Conservation (phyloP, 164 flowering plant genomes). For the Piper betle region DNA sequence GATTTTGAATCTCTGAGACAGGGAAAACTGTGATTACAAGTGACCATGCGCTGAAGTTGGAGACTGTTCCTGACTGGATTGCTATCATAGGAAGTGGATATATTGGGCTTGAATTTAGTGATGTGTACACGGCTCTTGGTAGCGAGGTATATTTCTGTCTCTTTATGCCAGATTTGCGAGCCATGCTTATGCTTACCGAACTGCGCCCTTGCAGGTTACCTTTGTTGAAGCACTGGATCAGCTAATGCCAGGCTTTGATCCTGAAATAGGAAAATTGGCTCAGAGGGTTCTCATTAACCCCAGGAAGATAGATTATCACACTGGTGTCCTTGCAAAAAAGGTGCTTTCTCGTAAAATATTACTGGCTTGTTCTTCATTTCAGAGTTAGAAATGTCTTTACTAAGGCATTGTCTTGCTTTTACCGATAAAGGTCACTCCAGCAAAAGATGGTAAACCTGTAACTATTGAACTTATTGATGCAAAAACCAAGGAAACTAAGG, state of each 20-base stretch:
- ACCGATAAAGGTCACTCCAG: constrained; percentile 73
- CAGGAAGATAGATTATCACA: constrained; percentile 84
- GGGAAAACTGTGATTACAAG: constrained; percentile 98
- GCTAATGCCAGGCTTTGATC: constrained; percentile 99
- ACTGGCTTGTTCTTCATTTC: background rate
- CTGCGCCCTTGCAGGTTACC: constrained; percentile 51
- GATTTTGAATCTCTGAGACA: constrained; percentile 22
- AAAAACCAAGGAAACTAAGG: constrained; percentile 85
- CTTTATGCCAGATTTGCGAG: background rate
- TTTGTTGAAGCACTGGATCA: constrained; percentile 97
- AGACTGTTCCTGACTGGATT: constrained; percentile 93
- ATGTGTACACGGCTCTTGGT: constrained; percentile 98
- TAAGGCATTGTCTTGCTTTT: background rate
- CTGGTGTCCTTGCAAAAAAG: constrained; percentile 96
- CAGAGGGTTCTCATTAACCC: constrained; percentile 92
- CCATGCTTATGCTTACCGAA: background rate
- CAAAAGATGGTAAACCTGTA: constrained; percentile 96
- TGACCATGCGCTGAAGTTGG: constrained; percentile 97
- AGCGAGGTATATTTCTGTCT: constrained; percentile 48
- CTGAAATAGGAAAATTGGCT: constrained; percentile 93
- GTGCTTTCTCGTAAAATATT: constrained; percentile 17
- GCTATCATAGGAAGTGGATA: constrained; percentile 99
- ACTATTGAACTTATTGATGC: constrained; percentile 95
- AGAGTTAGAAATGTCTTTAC: background rate
- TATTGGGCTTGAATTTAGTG: constrained; percentile 98